A percentile compares a stretch with the other conserved stretches of the same genome.
phyloP scores from a whole-genome alignment of 441 rosid species.

The Melastoma candidum region DNA sequence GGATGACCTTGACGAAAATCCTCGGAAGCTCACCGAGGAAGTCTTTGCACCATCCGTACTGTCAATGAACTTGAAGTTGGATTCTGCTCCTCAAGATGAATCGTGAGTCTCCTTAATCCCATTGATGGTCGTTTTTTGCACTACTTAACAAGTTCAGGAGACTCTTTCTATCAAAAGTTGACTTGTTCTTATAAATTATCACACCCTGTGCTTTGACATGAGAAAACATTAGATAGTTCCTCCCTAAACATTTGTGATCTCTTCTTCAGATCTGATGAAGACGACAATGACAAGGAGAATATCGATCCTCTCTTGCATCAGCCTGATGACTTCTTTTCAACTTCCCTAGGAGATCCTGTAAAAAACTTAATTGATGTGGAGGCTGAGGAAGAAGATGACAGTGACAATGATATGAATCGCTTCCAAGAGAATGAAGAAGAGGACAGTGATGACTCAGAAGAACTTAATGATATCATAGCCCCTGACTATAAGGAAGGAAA shows the following conservation, averaged over 20 bases:
- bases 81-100: constrained; percentile 47
- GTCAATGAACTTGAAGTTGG: constrained; percentile 63
- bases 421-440: constrained; percentile 72
- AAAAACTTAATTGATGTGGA: constrained; percentile 83
- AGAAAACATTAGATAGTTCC: not conserved
- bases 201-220: not conserved
- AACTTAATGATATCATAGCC: constrained; percentile 68
- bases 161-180: constrained; percentile 2
- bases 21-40: constrained; percentile 49
- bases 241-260: constrained; percentile 2
- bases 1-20: constrained; percentile 42
- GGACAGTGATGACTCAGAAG: constrained; percentile 49
- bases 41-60: constrained; percentile 55
- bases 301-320: constrained; percentile 24
- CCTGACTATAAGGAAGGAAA: constrained; percentile 59
- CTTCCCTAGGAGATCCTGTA: constrained; percentile 60
- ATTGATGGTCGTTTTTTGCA: not conserved
- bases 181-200: not conserved
- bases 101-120: constrained; percentile 24
- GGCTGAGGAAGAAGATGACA: constrained; percentile 94
- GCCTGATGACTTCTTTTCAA: constrained; percentile 24
- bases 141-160: not conserved
- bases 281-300: constrained; percentile 54
- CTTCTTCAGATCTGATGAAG: constrained; percentile 47
- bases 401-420: constrained; percentile 65